Evolutionary conservation across 306 rosid species (phyloP).

Genomic region (Cicer bijugum): DNA sequence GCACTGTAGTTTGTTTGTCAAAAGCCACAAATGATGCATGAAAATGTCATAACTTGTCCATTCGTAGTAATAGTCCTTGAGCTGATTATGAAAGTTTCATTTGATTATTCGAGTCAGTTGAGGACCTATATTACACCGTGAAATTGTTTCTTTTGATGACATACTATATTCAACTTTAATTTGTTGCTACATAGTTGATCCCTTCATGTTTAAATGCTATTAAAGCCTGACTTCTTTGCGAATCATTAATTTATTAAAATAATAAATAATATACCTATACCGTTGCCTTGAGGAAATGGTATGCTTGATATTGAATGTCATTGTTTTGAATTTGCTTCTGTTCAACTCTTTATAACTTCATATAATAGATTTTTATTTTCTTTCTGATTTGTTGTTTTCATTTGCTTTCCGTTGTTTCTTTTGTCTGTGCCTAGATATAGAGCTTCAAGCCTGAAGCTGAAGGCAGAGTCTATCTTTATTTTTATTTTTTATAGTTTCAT

Average conservation of each 20-base stretch:
- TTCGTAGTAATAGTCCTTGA: neutral
- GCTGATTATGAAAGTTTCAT: constrained; percentile 13
- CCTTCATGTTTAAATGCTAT: neutral
- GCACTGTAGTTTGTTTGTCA: neutral
- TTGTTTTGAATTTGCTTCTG: constrained; percentile 6
- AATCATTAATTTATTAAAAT: neutral
- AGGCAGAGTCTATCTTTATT: neutral
- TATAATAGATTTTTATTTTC: neutral
- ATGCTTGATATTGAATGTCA: constrained; percentile 24
- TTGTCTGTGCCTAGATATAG: neutral
- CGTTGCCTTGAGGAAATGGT: neutral
- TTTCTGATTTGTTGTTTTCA: neutral
- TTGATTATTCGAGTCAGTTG: neutral
- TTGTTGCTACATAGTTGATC: neutral
- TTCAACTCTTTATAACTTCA: neutral
- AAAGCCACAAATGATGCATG: neutral
- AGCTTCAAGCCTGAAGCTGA: neutral
- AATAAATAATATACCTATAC: no score
- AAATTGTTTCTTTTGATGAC: neutral
- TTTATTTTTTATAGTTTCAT: neutral
- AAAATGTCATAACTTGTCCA: neutral
- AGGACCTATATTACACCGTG: neutral
- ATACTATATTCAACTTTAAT: constrained; percentile 18
- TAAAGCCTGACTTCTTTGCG: neutral
- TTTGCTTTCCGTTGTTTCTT: neutral